Evolutionary conservation across 495 filamentous ascomycete species (phyloP).

Genomic region (Xylaria curta): DNA sequence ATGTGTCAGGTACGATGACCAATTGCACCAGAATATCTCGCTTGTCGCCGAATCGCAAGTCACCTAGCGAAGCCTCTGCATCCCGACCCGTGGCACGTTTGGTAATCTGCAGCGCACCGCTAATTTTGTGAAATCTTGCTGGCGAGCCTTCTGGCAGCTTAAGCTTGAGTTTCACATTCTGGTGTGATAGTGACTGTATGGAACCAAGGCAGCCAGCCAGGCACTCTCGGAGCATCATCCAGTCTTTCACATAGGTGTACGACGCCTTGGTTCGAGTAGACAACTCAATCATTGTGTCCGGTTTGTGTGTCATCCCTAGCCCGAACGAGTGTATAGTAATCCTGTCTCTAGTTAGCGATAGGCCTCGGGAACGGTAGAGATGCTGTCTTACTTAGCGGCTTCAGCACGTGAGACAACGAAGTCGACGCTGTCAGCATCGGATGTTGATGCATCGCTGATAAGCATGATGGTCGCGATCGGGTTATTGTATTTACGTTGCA

Average conservation of each 20-base stretch:
- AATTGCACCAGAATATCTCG: slow-evolving; percentile 96
- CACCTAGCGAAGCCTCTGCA: slow-evolving; percentile 90
- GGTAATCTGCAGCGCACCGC: slow-evolving; percentile 93
- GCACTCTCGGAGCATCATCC: slow-evolving; percentile 99
- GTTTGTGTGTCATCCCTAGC: slow-evolving; percentile 95
- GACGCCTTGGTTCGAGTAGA: slow-evolving; percentile 95
- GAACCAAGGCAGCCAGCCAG: slow-evolving; percentile 92
- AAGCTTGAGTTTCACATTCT: slow-evolving; percentile 97
- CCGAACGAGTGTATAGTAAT: slow-evolving; percentile 97
- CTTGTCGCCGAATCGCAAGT: slow-evolving; percentile 96
- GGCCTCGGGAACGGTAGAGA: slow-evolving; percentile 20
- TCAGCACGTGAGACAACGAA: slow-evolving; percentile 98
- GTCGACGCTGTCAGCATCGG: slow-evolving; percentile 93
- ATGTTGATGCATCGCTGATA: slow-evolving; percentile 98
- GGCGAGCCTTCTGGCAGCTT: slow-evolving; percentile 94
- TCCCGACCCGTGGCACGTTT: slow-evolving; percentile 97
- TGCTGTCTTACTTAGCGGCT: slow-evolving; percentile 81
- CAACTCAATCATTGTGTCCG: slow-evolving; percentile 97
- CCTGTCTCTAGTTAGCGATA: slow-evolving; percentile 49
- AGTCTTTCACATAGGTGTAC: slow-evolving; percentile 98
- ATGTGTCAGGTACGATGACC: slow-evolving; percentile 87
- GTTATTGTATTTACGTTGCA: slow-evolving; percentile 97
- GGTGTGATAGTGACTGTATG: slow-evolving; percentile 96
- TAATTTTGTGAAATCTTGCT: slow-evolving; percentile 98
- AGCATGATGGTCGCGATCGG: slow-evolving; percentile 95